Conservation (phyloP, 208 protist genomes). For the Trypanosoma platydactyli region DNA sequence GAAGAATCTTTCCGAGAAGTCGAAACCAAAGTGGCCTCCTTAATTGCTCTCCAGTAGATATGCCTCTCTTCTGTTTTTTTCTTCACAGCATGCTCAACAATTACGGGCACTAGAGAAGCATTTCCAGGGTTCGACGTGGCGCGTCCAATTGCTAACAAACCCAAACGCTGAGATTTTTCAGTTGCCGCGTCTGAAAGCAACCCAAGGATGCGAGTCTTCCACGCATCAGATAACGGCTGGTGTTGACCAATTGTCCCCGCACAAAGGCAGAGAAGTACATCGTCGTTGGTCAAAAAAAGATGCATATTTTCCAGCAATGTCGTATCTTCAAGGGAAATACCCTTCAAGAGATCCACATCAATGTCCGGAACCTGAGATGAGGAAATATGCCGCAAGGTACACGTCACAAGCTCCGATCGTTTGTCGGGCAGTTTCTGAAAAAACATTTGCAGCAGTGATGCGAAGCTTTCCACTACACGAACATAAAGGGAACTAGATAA, state of each 20-base stretch:
- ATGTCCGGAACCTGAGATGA: slow-evolving; percentile 1
- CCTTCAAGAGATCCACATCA: slow-evolving; percentile 8
- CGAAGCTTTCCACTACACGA: slow-evolving; percentile 4
- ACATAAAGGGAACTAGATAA: not conserved
- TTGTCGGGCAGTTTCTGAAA: slow-evolving; percentile 3
- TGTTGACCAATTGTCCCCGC: slow-evolving; percentile 39
- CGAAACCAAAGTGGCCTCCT: slow-evolving; percentile 31
- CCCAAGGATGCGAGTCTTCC: slow-evolving; percentile 32
- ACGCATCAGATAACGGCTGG: slow-evolving; percentile 27
- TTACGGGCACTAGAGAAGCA: slow-evolving; percentile 26
- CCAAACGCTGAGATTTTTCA: slow-evolving; percentile 37
- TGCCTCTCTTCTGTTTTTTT: slow-evolving; percentile 28
- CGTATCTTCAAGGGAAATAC: not conserved
- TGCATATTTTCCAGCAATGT: slow-evolving; percentile 21
- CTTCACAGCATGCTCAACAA: slow-evolving; percentile 30
- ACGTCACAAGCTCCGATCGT: not conserved
- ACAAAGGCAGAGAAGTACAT: slow-evolving; percentile 22
- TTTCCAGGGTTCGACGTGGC: slow-evolving; percentile 44
- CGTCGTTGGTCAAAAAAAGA: slow-evolving; percentile 7
- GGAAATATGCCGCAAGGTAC: slow-evolving; percentile 7
- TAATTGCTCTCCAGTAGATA: slow-evolving; percentile 53
- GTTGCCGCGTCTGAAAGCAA: slow-evolving; percentile 34
- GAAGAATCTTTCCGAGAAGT: slow-evolving; percentile 17
- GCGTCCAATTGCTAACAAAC: slow-evolving; percentile 37
- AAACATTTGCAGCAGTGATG: slow-evolving; percentile 7